Base-by-base conservation (phyloP, 306 rosid species). In the Dryas alaskensis region DNA sequence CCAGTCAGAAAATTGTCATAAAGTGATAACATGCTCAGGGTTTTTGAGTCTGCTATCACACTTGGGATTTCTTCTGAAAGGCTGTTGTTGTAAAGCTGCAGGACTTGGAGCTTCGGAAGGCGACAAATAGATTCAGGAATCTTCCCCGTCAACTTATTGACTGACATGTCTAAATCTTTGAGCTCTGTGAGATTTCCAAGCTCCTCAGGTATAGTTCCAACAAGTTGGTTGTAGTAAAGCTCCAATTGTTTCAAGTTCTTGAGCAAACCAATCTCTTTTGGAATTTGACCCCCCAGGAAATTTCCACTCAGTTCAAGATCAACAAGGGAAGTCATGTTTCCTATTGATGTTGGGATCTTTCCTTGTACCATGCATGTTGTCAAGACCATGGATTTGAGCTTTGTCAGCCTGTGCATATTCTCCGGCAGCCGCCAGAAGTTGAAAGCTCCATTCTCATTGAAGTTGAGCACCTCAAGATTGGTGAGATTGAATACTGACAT, bases 81-180 rank as follows among this genome's bases (percentile, higher is more conserved):
- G 58, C 87, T 88, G 73, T 95, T 95, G 81, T 95, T 95, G 90
- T 95, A 95, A 73, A 95, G 79, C 78, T 95, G 99, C 61, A 95
- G 73, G 5, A 85, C 96, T 66, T 86, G 63, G 31, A 95, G 98
- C 67, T 84, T 87, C 9, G 99, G 97, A 74, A 95, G 91, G 5
- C 83, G 80, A 62, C 88, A 95, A 1, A 95, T 61, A 1, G 97
- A 81, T 3, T 81, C 95, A 1, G 98, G 97, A 49, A 95, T 83
- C 3, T 67, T 81, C 4, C 99, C 99, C 0, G 83, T 75, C 61
- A 95, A 76, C 69, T 64, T 83, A 72, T 95, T 95, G 76, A 95
- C 99, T 7, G 99, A 95, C 87, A 92, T 87, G 71, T 95, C 99
- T 65, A 95, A 65, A 66, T 95, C 99, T 8, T 3, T 69, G 5